Base-by-base conservation (phyloP, 2,329 filamentous ascomycete genomes). In the Fusarium buharicum region DNA sequence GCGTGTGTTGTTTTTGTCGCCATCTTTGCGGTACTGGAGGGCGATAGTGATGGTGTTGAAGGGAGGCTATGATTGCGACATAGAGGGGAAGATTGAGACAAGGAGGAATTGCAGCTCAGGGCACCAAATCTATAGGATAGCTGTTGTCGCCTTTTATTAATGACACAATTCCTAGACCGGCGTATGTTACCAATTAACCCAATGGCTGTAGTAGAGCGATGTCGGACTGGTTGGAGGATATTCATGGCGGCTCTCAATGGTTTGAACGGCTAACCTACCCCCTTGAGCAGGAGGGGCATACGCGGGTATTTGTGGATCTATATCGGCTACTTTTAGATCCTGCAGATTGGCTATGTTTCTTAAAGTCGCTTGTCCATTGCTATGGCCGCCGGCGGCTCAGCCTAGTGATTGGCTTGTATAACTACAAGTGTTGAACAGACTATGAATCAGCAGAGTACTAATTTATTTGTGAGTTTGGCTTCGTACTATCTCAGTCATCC, bases 261-360 rank as follows among this genome's bases (percentile, higher is more conserved):
- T 27, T n/a, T 20, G 41, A 20, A 51, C 27, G 52, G 38, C 52
- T 50, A 50, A 34, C 31, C 38, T 59, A 36, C 9, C 39, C 4
- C 20, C 36, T 37, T 37, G 36, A 37, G 36, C 11, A 33, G 12
- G 55, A 43, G 41, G 55, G 48, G 33, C 34, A 48, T 10, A 13
- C 24, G 27, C 64, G 54, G 64, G 64, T 64, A 69, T 66, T 59
- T 67, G 67, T 65, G 67, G 67, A 64, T 33, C 54, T 30, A 10
- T 28, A 24, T 24, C 22, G 6, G 17, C 30, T 14, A 24, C 22
- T 39, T 10, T 3, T 28, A 44, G 24, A 50, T 46, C 51, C 49
- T 31, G 47, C 33, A 28, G 36, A 45, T 58, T 16, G 13, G n/a
- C 20, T 18, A 22, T 33, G n/a, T 14, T 39, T 36, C 38, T 22